Evolutionary conservation across 176 grass and related monocot species (phyloP).

Genomic region (Lolium perenne): DNA sequence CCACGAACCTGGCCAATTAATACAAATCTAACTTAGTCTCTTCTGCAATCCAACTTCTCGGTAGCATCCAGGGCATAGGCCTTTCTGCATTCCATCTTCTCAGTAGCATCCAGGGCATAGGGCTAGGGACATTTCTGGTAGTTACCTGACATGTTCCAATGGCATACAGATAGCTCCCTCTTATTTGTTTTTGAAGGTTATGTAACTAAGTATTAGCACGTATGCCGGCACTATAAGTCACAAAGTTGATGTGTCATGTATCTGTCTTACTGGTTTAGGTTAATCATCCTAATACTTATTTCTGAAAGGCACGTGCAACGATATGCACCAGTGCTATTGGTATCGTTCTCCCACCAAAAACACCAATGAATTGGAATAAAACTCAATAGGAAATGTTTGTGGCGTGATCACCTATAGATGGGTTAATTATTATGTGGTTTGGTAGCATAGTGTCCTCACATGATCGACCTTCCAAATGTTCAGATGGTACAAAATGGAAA

Average conservation of each 20-base stretch:
- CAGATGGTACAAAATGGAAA: constrained; percentile 30
- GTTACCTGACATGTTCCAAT: background rate
- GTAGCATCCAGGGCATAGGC: background rate
- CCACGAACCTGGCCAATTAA: background rate
- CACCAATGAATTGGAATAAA: background rate
- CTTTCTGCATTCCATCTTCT: background rate
- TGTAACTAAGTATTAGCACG: constrained; percentile 1
- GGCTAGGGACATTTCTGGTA: background rate
- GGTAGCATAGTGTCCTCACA: background rate
- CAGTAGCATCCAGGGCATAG: constrained; percentile 5
- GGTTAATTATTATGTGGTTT: background rate
- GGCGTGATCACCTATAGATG: constrained; percentile 8
- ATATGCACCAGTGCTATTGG: background rate
- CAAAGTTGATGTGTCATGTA: background rate
- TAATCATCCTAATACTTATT: background rate
- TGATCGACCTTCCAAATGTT: constrained; percentile 9
- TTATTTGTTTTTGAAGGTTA: background rate
- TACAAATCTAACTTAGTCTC: constrained; percentile 22
- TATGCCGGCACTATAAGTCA: constrained; percentile 4
- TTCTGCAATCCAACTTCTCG: constrained; percentile 15
- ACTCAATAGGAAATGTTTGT: background rate
- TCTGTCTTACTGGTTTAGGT: background rate
- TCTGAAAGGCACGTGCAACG: background rate
- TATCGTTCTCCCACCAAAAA: background rate
- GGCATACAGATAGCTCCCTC: background rate